These are phyloP conservation scores for Sicyos edulis DNA, from an alignment of 306 rosid genomes.

Conservation along the genomic window DNA sequence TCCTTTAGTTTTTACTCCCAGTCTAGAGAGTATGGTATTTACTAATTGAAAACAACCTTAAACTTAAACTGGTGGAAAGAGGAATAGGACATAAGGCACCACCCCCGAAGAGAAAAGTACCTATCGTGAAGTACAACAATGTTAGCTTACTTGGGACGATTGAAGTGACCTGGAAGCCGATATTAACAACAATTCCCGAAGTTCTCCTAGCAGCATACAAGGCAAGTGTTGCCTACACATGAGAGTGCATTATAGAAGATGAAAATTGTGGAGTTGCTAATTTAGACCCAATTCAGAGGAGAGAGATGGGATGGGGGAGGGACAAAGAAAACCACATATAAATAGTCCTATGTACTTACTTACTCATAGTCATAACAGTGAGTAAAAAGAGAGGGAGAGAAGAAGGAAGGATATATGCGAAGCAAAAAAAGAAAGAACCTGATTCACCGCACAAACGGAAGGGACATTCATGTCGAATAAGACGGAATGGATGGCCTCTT, in stretches of 20 bases:
- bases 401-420: background rate
- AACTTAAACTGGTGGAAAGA: too few species aligned
- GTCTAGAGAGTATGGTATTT: too few species aligned
- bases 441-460: conserved; percentile 80
- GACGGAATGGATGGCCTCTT: conserved; percentile 59
- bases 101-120: too few species aligned
- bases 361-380: background rate
- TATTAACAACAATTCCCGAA: conserved; percentile 85
- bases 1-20: too few species aligned
- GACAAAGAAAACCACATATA: background rate
- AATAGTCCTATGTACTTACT: background rate
- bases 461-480: conserved; percentile 86
- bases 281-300: too few species aligned
- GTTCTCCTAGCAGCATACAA: conserved; percentile 74
- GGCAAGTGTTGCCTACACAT: conserved; percentile 73
- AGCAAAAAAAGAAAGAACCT: conserved; percentile 35
- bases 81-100: background rate
- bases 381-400: background rate
- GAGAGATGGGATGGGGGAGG: background rate
- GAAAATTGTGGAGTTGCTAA: background rate
- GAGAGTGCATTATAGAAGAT: conserved; percentile 23
- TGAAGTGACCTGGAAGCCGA: conserved; percentile 87
- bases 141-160: conserved; percentile 95
- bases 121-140: too few species aligned
- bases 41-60: too few species aligned